Base-by-base conservation (phyloP, 495 filamentous ascomycete species). In the Penicillium flavigenum region DNA sequence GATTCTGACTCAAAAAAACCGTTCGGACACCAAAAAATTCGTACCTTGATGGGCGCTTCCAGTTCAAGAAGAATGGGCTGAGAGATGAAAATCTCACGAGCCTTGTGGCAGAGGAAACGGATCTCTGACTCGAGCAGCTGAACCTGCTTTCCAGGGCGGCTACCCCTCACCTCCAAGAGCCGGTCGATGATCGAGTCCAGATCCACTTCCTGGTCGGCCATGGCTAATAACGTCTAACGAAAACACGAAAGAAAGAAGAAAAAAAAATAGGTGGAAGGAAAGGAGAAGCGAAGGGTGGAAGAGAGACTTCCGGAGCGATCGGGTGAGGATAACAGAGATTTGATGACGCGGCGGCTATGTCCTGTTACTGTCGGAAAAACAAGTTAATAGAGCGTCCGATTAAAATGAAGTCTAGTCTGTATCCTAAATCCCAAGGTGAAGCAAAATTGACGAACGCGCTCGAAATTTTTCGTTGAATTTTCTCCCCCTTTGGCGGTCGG, bases 141-240 rank as follows among this genome's bases (percentile, higher is more conserved):
- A 41, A 98, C 95, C 77, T 98, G 94, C 79, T 98, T 98, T 61
- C 94, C 94, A 51, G 94, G 94, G 71, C 94, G 84, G 82, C 93
- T 98, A 66, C 94, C 94, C 79, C 94, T 87, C 76, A 98, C 94
- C 79, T 98, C 94, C 65, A 98, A 79, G 73, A 98, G 84, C 77
- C 94, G 84, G 75, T 98, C 94, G 76, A 98, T 98, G 82, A 98
- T 96, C 65, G 94, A 97, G 73, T 98, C 95, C 78, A 98, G 83
- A 79, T 98, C 95, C 74, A 98, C 92, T 73, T 98, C 94, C 76
- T 92, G 85, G 78, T 98, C 95, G 78, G 95, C 92, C 94, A 98
- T 98, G 69, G 71, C 74, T 72, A 74, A 62, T 66, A 69, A 71
- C 62, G 60, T 65, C 59, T 67, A 73, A 68, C 52, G 62, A 49